Base-by-base conservation (phyloP, 371 early-diverging fungal genomes). In the Pancytospora epiphaga region DNA sequence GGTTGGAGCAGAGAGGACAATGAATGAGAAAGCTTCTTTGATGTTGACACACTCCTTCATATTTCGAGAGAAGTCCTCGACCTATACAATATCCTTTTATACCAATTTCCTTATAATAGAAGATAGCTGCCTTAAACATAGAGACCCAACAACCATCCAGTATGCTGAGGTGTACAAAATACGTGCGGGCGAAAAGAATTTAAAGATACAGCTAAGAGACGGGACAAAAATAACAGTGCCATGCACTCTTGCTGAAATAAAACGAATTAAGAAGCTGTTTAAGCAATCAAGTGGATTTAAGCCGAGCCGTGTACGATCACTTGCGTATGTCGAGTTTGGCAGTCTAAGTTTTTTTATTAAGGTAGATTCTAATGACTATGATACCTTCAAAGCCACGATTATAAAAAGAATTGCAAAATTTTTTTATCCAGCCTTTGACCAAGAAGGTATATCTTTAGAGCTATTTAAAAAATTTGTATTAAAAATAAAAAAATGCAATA, bases 141-240 rank as follows among this genome's bases (percentile, higher is more conserved):
- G 12, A 9, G 56, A 54, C 6, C 12, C 29, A 22, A 37, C 29
- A 12, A 37, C 40, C 9, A 18, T 66, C 4, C 3, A 36, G 49
- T 66, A 66, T 40, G 22, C n/a, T 6, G 49, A 66, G 15, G 19
- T 66, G 6, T n/a, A 66, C 63, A 66, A 66, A 29, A 66, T 66
- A 6, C 4, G 12, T n/a, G 12, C 58, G 9, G 9, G 19, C n/a
- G 12, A 6, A 4, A 33, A 22, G 27, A 66, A 6, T 22, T 18
- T 66, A 3, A 66, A 66, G 32, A 58, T 66, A 9, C 9, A n/a
- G 15, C 6, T 66, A 15, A 62, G 60, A 29, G 36, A 29, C 32
- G 62, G 62, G 6, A 12, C 6, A 39, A 22, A 18, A 18, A 39
- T 66, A 9, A 40, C 64, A 34, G 60, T 66, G 6, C 66, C 66